A percentile compares a stretch with the other conserved stretches of the same genome.
phyloP scores from a whole-genome alignment of 352 stramenopile species.

The Aphanomyces stellatus region DNA sequence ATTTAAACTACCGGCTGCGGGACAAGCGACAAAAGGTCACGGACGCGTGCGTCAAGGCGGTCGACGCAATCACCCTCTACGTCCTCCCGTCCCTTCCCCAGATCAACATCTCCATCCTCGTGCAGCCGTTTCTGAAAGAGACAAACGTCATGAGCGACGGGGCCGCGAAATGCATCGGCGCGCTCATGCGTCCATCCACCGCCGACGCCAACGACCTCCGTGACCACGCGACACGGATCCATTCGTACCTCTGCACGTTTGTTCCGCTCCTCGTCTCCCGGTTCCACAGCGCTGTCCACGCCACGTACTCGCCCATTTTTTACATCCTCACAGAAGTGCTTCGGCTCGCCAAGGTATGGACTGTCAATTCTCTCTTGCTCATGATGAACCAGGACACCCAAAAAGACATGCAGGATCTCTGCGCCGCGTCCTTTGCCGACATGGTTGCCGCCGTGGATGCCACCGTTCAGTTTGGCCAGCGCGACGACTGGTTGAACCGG shows the following conservation, averaged over 20 bases:
- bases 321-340: conserved; percentile 5
- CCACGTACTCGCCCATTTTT: conserved; percentile 18
- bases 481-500: conserved; percentile 14
- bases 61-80: background rate
- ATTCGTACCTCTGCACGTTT: conserved; percentile 11
- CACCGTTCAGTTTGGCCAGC: background rate
- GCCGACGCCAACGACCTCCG: background rate
- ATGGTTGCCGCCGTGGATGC: conserved; percentile 3
- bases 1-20: conserved; percentile 14
- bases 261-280: conserved; percentile 8
- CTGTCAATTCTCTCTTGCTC: background rate
- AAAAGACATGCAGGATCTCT: background rate
- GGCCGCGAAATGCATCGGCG: conserved; percentile 9
- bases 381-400: background rate
- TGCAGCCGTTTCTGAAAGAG: conserved; percentile 13
- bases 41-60: conserved; percentile 5
- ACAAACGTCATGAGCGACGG: conserved; percentile 13
- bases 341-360: conserved; percentile 8
- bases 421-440: background rate
- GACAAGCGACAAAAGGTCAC: conserved; percentile 17
- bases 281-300: conserved; percentile 13
- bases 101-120: background rate
- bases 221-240: background rate
- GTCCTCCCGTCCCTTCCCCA: conserved; percentile 4
- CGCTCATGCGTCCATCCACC: background rate